These are phyloP conservation scores for Alliaria petiolata DNA, from an alignment of 345 rosid genomes.

Conservation along the genomic window DNA sequence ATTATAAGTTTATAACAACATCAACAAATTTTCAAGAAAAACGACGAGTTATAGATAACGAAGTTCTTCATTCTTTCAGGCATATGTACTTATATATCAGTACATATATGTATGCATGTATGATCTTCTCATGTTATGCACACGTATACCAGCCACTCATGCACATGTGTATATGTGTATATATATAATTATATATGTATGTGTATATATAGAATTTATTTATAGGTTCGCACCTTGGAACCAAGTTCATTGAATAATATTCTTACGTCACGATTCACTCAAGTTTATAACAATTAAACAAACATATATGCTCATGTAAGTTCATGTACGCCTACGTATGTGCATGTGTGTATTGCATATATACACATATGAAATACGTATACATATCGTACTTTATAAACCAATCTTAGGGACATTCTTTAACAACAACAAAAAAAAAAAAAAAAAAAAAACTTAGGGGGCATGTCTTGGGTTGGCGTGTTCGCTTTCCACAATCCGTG, in stretches of 20 bases:
- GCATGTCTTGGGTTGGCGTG: background rate
- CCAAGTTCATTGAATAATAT: constrained; percentile 13
- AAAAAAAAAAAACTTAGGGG: background rate
- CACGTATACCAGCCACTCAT: background rate
- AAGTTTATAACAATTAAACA: background rate
- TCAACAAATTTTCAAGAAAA: background rate
- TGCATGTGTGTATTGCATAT: background rate
- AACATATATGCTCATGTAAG: background rate
- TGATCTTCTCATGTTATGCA: background rate
- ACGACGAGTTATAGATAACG: background rate
- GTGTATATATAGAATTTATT: background rate
- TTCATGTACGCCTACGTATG: background rate
- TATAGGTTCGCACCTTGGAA: background rate
- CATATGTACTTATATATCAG: background rate
- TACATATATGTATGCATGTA: constrained; percentile 2
- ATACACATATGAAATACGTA: background rate
- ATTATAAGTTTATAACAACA: no score
- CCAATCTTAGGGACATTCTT: background rate
- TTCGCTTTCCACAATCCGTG: background rate
- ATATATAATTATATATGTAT: background rate
- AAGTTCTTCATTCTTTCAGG: background rate
- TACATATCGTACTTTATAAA: background rate
- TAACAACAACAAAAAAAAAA: no score
- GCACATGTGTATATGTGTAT: background rate
- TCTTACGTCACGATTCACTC: background rate